Evolutionary conservation across 73 alveolate species (phyloP).

Genomic region (Symbiodinium natans): DNA sequence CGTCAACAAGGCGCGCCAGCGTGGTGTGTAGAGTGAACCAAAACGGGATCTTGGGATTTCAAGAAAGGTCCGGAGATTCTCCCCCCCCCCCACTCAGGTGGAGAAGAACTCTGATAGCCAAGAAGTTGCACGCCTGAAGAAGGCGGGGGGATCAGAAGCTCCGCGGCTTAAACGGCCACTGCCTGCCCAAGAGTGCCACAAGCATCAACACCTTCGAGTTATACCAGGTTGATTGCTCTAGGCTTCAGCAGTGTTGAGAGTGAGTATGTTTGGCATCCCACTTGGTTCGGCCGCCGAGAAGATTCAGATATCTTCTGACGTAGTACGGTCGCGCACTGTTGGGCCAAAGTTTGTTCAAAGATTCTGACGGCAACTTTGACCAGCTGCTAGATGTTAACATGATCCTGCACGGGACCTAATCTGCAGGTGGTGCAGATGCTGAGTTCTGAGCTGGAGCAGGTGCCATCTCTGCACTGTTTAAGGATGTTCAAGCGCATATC

Average conservation of each 20-base stretch:
- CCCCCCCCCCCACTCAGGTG: slow-evolving; percentile 32
- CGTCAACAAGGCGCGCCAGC: slow-evolving; percentile 80
- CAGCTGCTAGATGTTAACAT: not conserved
- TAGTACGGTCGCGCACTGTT: not conserved
- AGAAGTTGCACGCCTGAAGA: slow-evolving; percentile 77
- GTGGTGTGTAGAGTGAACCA: no score
- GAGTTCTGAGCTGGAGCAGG: slow-evolving; percentile 84
- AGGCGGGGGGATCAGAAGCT: not conserved
- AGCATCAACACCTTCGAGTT: no score
- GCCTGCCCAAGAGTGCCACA: no score
- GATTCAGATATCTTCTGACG: not conserved
- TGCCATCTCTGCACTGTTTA: not conserved
- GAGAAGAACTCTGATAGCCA: slow-evolving; percentile 90
- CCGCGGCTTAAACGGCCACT: no score
- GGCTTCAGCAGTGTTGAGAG: not conserved
- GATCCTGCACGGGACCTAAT: not conserved
- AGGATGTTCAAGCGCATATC: no score
- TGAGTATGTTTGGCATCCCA: not conserved
- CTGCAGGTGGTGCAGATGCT: slow-evolving; percentile 55
- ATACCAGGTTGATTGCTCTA: no score
- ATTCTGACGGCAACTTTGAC: not conserved
- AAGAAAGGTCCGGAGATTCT: no score
- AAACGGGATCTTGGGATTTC: no score
- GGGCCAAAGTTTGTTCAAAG: not conserved
- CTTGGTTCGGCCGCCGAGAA: not conserved